These are phyloP conservation scores for Aspergillus sparsus DNA, from an alignment of 495 filamentous ascomycete genomes.

Conservation along the genomic window DNA sequence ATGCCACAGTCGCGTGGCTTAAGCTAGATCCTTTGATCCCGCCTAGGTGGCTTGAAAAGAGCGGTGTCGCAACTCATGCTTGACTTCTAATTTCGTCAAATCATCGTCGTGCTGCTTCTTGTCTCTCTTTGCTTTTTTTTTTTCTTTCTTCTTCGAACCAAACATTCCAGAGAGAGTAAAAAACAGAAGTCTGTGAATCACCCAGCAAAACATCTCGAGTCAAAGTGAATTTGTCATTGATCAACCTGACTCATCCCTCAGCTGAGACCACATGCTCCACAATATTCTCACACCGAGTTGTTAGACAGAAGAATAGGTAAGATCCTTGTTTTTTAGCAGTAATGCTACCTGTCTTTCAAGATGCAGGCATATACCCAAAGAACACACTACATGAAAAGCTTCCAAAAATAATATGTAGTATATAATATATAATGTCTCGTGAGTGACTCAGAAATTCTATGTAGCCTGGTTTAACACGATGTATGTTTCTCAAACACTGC, in stretches of 20 bases:
- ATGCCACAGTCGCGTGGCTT: slow-evolving; percentile 1
- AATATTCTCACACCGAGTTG: background rate
- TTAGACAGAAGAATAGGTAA: no score
- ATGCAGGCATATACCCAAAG: no score
- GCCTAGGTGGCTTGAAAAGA: slow-evolving; percentile 11
- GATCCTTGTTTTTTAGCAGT: no score
- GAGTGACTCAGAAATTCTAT: background rate
- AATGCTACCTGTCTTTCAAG: no score
- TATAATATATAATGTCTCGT: no score
- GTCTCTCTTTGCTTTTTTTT: background rate
- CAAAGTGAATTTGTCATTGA: background rate
- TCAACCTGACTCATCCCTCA: background rate
- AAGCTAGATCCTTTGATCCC: background rate
- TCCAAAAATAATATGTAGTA: no score
- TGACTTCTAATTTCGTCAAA: no score
- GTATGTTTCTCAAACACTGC: slow-evolving; percentile 3
- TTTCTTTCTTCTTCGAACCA: background rate
- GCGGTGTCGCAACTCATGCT: slow-evolving; percentile 19
- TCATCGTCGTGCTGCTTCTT: no score
- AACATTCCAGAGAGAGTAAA: background rate
- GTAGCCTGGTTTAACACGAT: background rate
- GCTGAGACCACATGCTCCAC: background rate
- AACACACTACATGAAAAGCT: no score
- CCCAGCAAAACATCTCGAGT: background rate
- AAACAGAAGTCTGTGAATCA: background rate